Evolutionary conservation across 345 rosid genomes (phyloP).

Genomic region (Rhodamnia argentea): DNA sequence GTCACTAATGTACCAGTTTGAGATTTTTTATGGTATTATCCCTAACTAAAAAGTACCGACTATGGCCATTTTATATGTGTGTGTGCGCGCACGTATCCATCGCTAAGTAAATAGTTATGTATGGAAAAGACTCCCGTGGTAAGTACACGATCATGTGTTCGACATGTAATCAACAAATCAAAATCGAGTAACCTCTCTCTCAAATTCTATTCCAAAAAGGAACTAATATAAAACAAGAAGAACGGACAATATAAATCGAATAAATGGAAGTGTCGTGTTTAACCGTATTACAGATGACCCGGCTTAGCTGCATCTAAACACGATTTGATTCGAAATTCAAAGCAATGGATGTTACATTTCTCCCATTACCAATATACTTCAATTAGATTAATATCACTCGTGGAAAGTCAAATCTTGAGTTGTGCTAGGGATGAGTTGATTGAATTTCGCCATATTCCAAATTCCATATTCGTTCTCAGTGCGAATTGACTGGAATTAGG

Average conservation of each 20-base stretch:
- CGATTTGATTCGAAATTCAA: not conserved
- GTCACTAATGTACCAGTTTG: too few species aligned
- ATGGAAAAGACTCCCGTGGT: not conserved
- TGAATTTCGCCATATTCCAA: not conserved
- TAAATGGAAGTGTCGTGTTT: not conserved
- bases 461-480: not conserved
- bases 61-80: not conserved
- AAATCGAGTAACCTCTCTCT: not conserved
- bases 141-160: not conserved
- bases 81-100: too few species aligned
- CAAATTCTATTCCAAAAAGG: not conserved
- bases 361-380: not conserved
- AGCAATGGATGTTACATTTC: not conserved
- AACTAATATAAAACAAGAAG: fast-evolving
- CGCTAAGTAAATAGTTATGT: too few species aligned
- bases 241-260: not conserved
- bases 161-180: not conserved
- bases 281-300: not conserved
- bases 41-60: not conserved
- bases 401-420: not conserved
- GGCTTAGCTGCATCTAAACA: too few species aligned
- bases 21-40: too few species aligned
- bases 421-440: not conserved
- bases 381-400: not conserved
- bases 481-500: not conserved